phyloP scores from a whole-genome alignment of 192 early-diverging fungal species.

The Backusella circina region DNA sequence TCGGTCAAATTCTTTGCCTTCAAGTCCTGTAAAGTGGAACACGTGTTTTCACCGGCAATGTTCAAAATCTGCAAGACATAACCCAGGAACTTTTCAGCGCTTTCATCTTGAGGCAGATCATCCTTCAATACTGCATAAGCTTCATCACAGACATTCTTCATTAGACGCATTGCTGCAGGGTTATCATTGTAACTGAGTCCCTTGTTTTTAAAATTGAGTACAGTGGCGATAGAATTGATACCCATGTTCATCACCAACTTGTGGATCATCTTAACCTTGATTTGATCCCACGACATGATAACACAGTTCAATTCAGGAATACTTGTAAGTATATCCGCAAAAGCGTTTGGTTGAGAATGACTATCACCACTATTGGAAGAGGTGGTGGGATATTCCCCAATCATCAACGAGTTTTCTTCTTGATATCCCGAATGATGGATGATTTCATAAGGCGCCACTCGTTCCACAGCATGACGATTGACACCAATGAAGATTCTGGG shows the following conservation, averaged over 20 bases:
- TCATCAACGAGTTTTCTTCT: not conserved
- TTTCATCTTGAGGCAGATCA: constrained; percentile 37
- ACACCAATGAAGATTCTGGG: constrained; percentile 20
- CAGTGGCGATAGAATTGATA: constrained; percentile 62
- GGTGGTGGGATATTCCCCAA: not conserved
- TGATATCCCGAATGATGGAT: constrained; percentile 21
- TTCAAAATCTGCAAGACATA: constrained; percentile 36
- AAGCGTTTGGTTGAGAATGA: not conserved
- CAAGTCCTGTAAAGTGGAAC: constrained; percentile 54
- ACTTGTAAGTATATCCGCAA: not conserved
- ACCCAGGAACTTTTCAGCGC: constrained; percentile 35
- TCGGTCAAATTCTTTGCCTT: constrained; percentile 41
- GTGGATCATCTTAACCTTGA: constrained; percentile 42
- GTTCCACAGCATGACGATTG: constrained; percentile 22
- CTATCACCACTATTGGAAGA: not conserved
- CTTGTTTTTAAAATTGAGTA: constrained; percentile 55
- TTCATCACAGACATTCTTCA: constrained; percentile 26
- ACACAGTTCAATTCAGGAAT: constrained; percentile 29
- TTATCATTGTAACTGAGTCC: constrained; percentile 31
- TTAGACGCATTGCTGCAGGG: not conserved
- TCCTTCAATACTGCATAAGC: constrained; percentile 14
- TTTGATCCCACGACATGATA: constrained; percentile 43
- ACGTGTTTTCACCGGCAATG: constrained; percentile 39
- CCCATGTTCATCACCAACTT: constrained; percentile 65
- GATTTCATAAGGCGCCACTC: constrained; percentile 21